Percentiles rank a stretch among this genome's conserved stretches.
Evolutionary conservation across 2,329 filamentous ascomycete species (phyloP).

Genomic region (Xylariaceae sp.): DNA sequence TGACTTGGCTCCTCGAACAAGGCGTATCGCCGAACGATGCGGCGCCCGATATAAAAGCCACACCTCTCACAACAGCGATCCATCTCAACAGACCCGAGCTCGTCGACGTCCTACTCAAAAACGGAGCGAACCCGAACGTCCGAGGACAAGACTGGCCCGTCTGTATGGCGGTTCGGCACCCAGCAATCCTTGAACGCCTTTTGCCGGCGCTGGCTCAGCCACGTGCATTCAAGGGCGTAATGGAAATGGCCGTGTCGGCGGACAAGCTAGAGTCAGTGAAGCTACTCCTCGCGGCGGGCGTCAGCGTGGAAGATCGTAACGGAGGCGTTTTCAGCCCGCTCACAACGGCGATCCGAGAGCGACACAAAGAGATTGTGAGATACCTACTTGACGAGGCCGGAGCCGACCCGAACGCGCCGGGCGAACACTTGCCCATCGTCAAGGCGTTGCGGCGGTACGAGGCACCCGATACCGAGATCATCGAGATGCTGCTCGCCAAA

Average conservation of each 20-base stretch:
- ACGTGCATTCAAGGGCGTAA: slow-evolving; percentile 60
- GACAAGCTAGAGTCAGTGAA: slow-evolving; percentile 65
- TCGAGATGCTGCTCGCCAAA: slow-evolving; percentile 58
- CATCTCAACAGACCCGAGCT: slow-evolving; percentile 55
- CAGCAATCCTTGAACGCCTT: slow-evolving; percentile 55
- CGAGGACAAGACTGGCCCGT: slow-evolving; percentile 68
- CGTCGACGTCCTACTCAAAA: slow-evolving; percentile 35
- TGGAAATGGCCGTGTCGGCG: slow-evolving; percentile 65
- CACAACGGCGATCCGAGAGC: slow-evolving; percentile 63
- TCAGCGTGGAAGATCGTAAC: slow-evolving; percentile 68
- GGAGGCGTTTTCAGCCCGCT: slow-evolving; percentile 68
- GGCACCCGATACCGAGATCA: slow-evolving; percentile 53
- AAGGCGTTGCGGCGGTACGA: slow-evolving; percentile 61
- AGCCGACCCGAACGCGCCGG: slow-evolving; percentile 63
- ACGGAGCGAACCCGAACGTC: slow-evolving; percentile 55
- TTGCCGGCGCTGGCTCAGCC: slow-evolving; percentile 55
- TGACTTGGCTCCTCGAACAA: slow-evolving; percentile 58
- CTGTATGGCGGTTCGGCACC: slow-evolving; percentile 62
- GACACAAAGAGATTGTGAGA: slow-evolving; percentile 55
- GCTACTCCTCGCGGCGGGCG: slow-evolving; percentile 59
- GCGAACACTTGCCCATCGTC: slow-evolving; percentile 67
- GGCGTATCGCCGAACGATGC: slow-evolving; percentile 59
- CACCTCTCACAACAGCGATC: slow-evolving; percentile 64
- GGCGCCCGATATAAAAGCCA: slow-evolving; percentile 50
- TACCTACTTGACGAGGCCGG: slow-evolving; percentile 59